Conservation (phyloP, 2,329 filamentous ascomycete species). For the Cladophialophora exuberans region DNA sequence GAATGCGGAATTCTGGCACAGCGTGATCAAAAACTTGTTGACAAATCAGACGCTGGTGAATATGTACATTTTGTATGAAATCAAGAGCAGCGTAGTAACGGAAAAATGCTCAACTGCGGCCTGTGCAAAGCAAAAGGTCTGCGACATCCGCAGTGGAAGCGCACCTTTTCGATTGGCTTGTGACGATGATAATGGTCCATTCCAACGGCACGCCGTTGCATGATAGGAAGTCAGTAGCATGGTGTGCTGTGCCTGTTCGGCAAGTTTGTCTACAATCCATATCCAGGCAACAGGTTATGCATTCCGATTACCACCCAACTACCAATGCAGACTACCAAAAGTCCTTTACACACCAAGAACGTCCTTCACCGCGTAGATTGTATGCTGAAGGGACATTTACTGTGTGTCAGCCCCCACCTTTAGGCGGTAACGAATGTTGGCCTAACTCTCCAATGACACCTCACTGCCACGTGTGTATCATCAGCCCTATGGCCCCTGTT, state of each 20-base stretch:
- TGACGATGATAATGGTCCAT: not conserved
- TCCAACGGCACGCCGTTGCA: not conserved
- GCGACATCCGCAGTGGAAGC: not conserved
- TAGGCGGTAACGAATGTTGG: conserved; percentile 14
- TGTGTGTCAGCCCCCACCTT: conserved; percentile 21
- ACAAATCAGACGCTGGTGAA: conserved; percentile 1
- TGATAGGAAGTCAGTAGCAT: no score
- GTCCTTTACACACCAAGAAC: no score
- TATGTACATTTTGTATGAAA: not conserved
- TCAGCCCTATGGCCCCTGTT: conserved; percentile 10
- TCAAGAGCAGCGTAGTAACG: not conserved
- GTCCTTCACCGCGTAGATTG: conserved; percentile 12
- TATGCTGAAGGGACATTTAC: not conserved
- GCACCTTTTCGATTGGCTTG: not conserved
- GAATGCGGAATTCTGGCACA: conserved; percentile 5
- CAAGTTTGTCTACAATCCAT: no score
- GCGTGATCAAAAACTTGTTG: conserved; percentile 3
- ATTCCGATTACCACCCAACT: no score
- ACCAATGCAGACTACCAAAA: conserved; percentile 2
- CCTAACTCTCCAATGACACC: conserved; percentile 4
- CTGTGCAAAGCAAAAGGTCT: conserved; percentile 4
- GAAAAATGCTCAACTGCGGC: not conserved
- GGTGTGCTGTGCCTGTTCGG: no score
- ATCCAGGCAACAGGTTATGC: no score
- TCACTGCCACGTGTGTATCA: conserved; percentile 4